A percentile compares a stretch with the other conserved stretches of the same genome.
These are phyloP conservation scores for Aspergillus sclerotiicarbonarius DNA, from an alignment of 495 filamentous ascomycete species.

Conservation along the genomic window DNA sequence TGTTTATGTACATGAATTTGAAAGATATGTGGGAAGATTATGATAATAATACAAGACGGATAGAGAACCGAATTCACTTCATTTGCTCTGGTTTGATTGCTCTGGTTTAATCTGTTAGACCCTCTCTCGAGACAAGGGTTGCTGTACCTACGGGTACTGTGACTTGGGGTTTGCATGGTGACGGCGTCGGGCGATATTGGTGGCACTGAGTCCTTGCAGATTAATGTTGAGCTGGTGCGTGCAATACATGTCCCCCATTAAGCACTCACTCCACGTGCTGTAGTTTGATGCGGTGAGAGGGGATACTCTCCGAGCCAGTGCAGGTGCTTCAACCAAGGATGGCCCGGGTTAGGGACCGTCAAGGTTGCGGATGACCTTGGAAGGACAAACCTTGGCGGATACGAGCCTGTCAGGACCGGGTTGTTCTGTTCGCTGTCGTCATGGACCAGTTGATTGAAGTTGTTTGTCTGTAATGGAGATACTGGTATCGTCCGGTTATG, in stretches of 20 bases:
- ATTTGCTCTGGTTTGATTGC: neutral
- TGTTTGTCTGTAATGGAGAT: no score
- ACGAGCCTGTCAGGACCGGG: neutral
- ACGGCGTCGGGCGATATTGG: neutral
- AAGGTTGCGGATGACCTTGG: neutral
- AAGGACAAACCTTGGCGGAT: neutral
- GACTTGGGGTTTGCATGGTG: neutral
- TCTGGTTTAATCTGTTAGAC: neutral
- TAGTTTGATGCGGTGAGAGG: neutral
- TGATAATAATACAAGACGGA: neutral
- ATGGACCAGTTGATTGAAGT: neutral
- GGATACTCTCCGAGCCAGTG: neutral
- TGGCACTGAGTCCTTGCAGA: no score
- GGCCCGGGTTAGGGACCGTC: neutral
- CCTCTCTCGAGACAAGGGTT: neutral
- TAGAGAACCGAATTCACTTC: neutral
- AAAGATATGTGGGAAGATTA: neutral
- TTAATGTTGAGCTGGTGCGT: no score
- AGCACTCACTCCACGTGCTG: slow-evolving; percentile 2
- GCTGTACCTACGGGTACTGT: neutral
- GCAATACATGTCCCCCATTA: no score
- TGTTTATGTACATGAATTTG: neutral
- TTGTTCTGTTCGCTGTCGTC: neutral
- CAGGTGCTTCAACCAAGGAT: neutral
- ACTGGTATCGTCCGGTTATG: no score